Base-by-base conservation (phyloP, 2,329 filamentous ascomycete species). In the Phyllosticta citrichinensis region DNA sequence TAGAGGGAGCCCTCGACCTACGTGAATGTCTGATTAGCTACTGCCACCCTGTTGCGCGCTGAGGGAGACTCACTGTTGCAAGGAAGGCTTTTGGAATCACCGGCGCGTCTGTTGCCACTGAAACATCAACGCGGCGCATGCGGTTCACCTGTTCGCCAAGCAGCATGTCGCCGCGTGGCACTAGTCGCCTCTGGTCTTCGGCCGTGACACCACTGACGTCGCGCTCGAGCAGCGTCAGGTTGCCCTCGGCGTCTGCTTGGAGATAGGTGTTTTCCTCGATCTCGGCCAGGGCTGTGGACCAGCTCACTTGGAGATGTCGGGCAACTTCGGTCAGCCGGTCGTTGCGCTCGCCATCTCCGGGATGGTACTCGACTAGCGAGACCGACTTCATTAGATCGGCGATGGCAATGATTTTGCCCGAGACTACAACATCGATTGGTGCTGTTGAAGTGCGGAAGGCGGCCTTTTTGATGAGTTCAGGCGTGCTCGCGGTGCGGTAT, bases 341-440 rank as follows among this genome's bases (percentile, higher is more conserved):
- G 11, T 80, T 75, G n/a, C 82, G 73, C 0, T 81, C 83, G 2
- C 82, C 75, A 22, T 79, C 72, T 2, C 84, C 81, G 2, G 55
- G 51, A 0, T 80, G 77, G 69, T 87, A 94, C 69, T 94, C 81
- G 9, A 97, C 79, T 5, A 97, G 77, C 1, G 88, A 86, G 24
- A 96, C 79, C 1, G 90, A 96, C 75, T 97, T 97, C 89, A 96
- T 97, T 54, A 99, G 77, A 69, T 99, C 94, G 0, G 87, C 89
- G 10, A 97, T 86, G 0, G 89, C 90, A 64, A 99, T 92, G 24
- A 83, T 80, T 66, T 87, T 86, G 0, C 83, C 88, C 1, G 84
- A 83, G 14, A 97, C 82, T 10, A 87, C 85, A 6, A 97, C 73
- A 66, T 93, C 89, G 17, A 96, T 84, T 0, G 94, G 92, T 33